phyloP scores from a whole-genome alignment of 768 basidiomycete genomes.

The Suillus hirtellus region DNA sequence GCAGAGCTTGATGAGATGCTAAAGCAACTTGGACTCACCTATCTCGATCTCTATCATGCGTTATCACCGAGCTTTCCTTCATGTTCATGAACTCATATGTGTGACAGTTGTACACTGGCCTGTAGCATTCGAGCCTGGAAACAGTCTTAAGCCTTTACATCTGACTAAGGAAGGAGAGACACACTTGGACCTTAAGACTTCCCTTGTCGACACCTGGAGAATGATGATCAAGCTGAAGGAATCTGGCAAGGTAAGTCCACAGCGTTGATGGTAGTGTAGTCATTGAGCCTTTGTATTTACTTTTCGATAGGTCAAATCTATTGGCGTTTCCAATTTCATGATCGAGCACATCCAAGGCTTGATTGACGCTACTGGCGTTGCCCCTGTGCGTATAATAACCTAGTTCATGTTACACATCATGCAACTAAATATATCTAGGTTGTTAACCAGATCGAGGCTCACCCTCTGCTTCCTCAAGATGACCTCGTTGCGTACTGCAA shows the following conservation, averaged over 20 bases:
- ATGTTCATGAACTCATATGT: not conserved
- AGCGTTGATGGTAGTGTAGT: not conserved
- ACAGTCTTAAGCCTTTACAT: slow-evolving; percentile 57
- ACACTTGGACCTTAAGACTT: slow-evolving; percentile 56
- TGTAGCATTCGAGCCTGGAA: slow-evolving; percentile 61
- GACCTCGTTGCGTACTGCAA: slow-evolving; percentile 72
- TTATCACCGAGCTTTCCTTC: slow-evolving; percentile 14
- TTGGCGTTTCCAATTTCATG: slow-evolving; percentile 87
- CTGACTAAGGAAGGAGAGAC: slow-evolving; percentile 44
- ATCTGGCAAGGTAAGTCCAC: slow-evolving; percentile 55
- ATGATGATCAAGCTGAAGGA: slow-evolving; percentile 72
- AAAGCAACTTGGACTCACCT: slow-evolving; percentile 68
- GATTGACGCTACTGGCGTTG: slow-evolving; percentile 66
- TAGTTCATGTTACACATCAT: not conserved
- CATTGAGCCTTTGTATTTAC: slow-evolving; percentile 2
- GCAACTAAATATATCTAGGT: slow-evolving; percentile 32
- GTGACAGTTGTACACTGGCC: slow-evolving; percentile 77
- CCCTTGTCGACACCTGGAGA: slow-evolving; percentile 79
- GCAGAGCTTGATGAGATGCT: slow-evolving; percentile 78
- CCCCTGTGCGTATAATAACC: slow-evolving; percentile 50
- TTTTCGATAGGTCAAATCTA: slow-evolving; percentile 50
- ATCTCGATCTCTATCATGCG: slow-evolving; percentile 80
- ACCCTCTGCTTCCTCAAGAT: slow-evolving; percentile 77
- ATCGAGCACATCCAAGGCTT: slow-evolving; percentile 65
- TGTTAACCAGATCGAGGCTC: slow-evolving; percentile 82